Percentiles rank a stretch among this genome's conserved stretches.
phyloP scores from a whole-genome alignment of 2,329 filamentous ascomycete species.

The Elsinoe arachidis region DNA sequence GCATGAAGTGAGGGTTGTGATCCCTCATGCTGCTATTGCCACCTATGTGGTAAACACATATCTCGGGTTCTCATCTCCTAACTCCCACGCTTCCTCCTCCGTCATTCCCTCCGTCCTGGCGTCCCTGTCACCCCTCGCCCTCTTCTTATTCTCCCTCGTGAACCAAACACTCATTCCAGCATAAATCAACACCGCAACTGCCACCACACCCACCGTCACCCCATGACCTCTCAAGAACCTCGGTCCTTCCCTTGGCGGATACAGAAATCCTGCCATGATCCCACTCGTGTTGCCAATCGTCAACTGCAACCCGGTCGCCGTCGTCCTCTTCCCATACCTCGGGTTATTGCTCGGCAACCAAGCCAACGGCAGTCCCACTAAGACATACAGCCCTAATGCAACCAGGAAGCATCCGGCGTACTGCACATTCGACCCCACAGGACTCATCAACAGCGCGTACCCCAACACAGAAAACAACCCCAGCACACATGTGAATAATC shows the following conservation, averaged over 20 bases:
- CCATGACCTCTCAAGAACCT: conserved; percentile 44
- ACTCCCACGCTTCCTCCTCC: conserved; percentile 35
- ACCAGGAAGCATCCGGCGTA: conserved; percentile 74
- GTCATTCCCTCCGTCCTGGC: conserved; percentile 32
- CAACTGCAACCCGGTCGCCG: conserved; percentile 61
- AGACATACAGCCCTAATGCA: conserved; percentile 60
- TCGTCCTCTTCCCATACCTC: conserved; percentile 67
- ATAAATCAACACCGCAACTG: conserved; percentile 32
- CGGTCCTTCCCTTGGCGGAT: conserved; percentile 36
- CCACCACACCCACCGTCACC: conserved; percentile 44
- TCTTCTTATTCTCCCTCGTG: conserved; percentile 29
- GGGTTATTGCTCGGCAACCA: conserved; percentile 61
- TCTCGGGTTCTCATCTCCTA: conserved; percentile 39
- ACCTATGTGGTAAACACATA: conserved; percentile 34
- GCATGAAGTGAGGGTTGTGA: not conserved
- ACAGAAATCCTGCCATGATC: conserved; percentile 50
- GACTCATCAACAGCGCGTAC: conserved; percentile 52
- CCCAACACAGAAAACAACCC: conserved; percentile 48
- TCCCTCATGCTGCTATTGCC: too few species aligned
- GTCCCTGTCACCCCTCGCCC: conserved; percentile 34
- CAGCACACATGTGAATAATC: conserved; percentile 55
- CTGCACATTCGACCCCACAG: conserved; percentile 52
- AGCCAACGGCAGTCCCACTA: conserved; percentile 46
- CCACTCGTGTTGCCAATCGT: conserved; percentile 62
- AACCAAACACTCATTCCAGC: conserved; percentile 33